These are phyloP conservation scores for Penicillium fimorum DNA, from an alignment of 495 filamentous ascomycete species.

Conservation along the genomic window DNA sequence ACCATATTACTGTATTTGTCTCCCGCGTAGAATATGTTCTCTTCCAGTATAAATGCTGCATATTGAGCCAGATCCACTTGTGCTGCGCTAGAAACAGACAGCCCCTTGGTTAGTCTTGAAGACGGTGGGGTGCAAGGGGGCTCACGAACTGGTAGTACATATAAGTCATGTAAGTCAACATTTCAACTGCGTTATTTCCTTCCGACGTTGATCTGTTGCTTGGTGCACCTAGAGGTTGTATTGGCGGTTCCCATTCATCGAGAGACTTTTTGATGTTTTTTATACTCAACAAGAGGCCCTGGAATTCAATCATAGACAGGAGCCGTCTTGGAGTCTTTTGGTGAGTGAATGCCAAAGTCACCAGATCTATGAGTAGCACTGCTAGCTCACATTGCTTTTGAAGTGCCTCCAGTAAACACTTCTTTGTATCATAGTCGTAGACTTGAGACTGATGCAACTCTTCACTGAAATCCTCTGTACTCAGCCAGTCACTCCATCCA, in stretches of 20 bases:
- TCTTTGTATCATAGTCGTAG: slow-evolving; percentile 42
- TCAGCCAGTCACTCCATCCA: slow-evolving; percentile 32
- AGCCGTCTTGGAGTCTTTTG: slow-evolving; percentile 14
- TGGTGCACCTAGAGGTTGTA: slow-evolving; percentile 2
- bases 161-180: slow-evolving; percentile 46
- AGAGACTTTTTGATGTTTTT: slow-evolving; percentile 21
- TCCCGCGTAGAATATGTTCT: slow-evolving; percentile 16
- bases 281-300: slow-evolving; percentile 14
- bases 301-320: slow-evolving; percentile 17
- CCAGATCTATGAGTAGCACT: slow-evolving; percentile 45
- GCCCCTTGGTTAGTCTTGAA: not conserved
- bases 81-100: slow-evolving; percentile 19
- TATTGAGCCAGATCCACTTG: slow-evolving; percentile 32
- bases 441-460: slow-evolving; percentile 44
- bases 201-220: not conserved
- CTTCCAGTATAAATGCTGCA: slow-evolving; percentile 27
- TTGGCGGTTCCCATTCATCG: slow-evolving; percentile 22
- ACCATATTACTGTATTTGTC: slow-evolving; percentile 18
- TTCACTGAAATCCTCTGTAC: slow-evolving; percentile 41
- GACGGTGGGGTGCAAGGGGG: not conserved
- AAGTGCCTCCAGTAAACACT: slow-evolving; percentile 39
- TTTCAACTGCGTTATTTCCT: slow-evolving; percentile 32
- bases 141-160: slow-evolving; percentile 52
- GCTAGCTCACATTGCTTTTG: slow-evolving; percentile 47
- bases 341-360: slow-evolving; percentile 40